These are phyloP conservation scores for Scedosporium aurantiacum DNA, from an alignment of 2,329 filamentous ascomycete genomes.

Conservation along the genomic window DNA sequence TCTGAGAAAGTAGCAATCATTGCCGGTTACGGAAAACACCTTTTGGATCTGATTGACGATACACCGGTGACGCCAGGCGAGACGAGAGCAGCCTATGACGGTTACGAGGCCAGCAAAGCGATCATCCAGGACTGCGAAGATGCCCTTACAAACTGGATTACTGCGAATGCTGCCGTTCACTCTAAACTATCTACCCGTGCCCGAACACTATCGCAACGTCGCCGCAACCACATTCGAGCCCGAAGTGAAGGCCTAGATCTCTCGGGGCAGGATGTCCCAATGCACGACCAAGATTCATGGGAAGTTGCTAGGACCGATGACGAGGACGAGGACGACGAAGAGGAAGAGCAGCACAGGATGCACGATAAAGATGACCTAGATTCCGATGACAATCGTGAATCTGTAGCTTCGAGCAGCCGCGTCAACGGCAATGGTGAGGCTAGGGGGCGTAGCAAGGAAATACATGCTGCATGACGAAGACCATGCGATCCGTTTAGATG, in stretches of 20 bases:
- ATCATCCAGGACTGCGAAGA: slow-evolving; percentile 99
- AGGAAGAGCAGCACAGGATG: neutral
- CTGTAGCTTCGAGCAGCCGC: slow-evolving; percentile 37
- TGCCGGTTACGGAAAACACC: slow-evolving; percentile 92
- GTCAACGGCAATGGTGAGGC: slow-evolving; percentile 42
- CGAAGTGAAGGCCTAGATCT: slow-evolving; percentile 71
- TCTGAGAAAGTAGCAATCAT: slow-evolving; percentile 98
- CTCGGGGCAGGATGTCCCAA: slow-evolving; percentile 66
- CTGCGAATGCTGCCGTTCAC: slow-evolving; percentile 76
- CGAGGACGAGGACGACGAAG: slow-evolving; percentile 48
- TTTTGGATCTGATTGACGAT: slow-evolving; percentile 94
- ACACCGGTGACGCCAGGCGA: slow-evolving; percentile 95
- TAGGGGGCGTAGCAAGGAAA: slow-evolving; percentile 43
- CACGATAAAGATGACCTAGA: slow-evolving; percentile 57
- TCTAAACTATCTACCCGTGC: slow-evolving; percentile 80
- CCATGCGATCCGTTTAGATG: neutral
- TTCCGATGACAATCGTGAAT: slow-evolving; percentile 40
- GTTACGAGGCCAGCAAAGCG: slow-evolving; percentile 95
- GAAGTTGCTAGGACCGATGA: slow-evolving; percentile 57
- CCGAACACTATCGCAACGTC: slow-evolving; percentile 76
- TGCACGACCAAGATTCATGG: slow-evolving; percentile 77
- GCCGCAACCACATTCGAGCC: slow-evolving; percentile 58
- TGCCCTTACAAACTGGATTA: slow-evolving; percentile 92
- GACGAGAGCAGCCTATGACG: slow-evolving; percentile 90
- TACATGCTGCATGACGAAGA: slow-evolving; percentile 29